Evolutionary conservation across 495 filamentous ascomycete genomes (phyloP), one percentile per base, ranked within the genome.

Genomic region (Lichenothelia convexa): DNA sequence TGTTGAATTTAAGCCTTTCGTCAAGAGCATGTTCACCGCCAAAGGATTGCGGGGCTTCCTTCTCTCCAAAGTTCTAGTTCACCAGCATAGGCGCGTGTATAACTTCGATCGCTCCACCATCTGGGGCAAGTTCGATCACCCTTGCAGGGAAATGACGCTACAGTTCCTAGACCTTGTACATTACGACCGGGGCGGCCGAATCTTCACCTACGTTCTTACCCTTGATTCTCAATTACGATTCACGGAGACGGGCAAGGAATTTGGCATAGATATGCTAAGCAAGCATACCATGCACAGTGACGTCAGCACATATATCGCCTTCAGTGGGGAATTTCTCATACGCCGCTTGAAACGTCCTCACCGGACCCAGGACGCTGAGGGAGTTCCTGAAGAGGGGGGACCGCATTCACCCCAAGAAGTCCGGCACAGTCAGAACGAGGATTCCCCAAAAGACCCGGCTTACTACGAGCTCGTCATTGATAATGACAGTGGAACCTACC

Each of bases 221-320:
- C 64, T 94, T 13, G 87, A 95, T 45, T 78, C 74, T 3, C 63
- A 81, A 21, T 63, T 89, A 45, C 75, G 82, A 17, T 95, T 93
- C 56, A 93, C 86, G 0, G 85, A 93, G 53, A 95, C 87, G 0
- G 86, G 86, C 5, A 83, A 86, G 41, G 84, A 93, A 50, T 93
- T 94, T 38, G 81, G 85, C 20, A 81, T 95, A 38, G 86, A 94
- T 49, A 54, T 95, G 40, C 57, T 95, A 38, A 79, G 72, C 46
- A 95, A 95, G 52, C 87, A 95, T 53, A 91, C 80, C 21, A 85
- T 95, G 78, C 87, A 95, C 49, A 84, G 78, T 49, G 75, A 93
- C 56, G 84, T 91, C 3, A 75, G 74, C 12, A 77, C 78, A 15
- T 91, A 93, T 51, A 78, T 95, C 40, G 85, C 85, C 2, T 93